Evolutionary conservation across 345 rosid species (phyloP), one percentile per base, ranked within the genome.

Genomic region (Hibiscus tridactylites): DNA sequence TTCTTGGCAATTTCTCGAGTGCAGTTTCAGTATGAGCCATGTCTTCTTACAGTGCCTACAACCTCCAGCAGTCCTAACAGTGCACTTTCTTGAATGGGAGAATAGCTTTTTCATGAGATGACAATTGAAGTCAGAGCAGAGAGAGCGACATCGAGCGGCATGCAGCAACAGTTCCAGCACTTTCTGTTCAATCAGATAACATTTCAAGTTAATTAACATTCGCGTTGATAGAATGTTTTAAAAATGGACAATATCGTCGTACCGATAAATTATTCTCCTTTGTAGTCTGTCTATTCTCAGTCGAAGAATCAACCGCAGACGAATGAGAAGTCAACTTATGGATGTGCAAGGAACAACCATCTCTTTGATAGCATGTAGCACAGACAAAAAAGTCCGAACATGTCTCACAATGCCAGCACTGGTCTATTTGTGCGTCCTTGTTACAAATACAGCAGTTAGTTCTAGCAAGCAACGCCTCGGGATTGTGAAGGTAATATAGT

Each of bases 401-500:
- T 37, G 72, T 39, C 73, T 80, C 75, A 24, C 87, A 84, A 39
- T 68, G 29, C 78, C 77, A 79, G 79, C 77, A 63, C 60, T 70
- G 13, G 65, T 61, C 79, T 13, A 12, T 70, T 12, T 49, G 60
- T 24, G 76, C 75, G 60, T 82, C 80, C 68, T 80, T 81, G 13
- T 72, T 65, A 77, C 90, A 88, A 71, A 76, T 49, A 69, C 68
- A 75, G 75, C 91, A 89, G 35, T 56, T 42, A 37, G 49, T 31
- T 66, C 57, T 71, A 44, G 50, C 21, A 9, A 60, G 19, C 5
- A 70, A 65, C 50, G 64, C 13, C n/a, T 19, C 37, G 6, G 78
- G 81, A 67, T 72, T 75, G 61, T 74, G 81, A 44, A 87, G 89
- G 72, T 83, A 78, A 78, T 90, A 77, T 33, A 92, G 83, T 77